phyloP scores from a whole-genome alignment of 2,329 filamentous ascomycete genomes.

The Lachnellula occidentalis region DNA sequence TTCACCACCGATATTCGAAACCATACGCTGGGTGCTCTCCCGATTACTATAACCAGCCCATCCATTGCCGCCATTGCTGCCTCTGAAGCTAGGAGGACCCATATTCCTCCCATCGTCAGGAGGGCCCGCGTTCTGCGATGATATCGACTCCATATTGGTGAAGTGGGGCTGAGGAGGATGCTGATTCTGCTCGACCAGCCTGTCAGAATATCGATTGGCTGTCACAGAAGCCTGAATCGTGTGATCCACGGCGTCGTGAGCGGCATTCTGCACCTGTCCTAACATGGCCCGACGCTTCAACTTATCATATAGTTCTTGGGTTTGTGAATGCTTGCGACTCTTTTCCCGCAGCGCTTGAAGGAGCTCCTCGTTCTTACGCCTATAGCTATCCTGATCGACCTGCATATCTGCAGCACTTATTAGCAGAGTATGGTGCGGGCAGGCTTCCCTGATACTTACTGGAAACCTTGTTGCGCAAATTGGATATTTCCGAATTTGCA shows the following conservation, averaged over 20 bases:
- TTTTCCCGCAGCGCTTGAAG: conserved; percentile 64
- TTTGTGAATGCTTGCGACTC: conserved; percentile 60
- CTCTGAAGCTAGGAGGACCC: conserved; percentile 6
- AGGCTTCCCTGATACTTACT: conserved; percentile 39
- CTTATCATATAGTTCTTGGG: conserved; percentile 60
- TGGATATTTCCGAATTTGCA: conserved; percentile 66
- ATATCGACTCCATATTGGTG: conserved; percentile 8
- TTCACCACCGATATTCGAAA: not conserved
- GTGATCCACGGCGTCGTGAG: conserved; percentile 44
- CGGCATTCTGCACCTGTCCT: conserved; percentile 49
- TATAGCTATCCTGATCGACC: conserved; percentile 55
- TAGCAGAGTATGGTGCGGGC: conserved; percentile 4
- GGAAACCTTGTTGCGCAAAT: conserved; percentile 58
- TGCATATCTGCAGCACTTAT: conserved; percentile 43
- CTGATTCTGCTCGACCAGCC: conserved; percentile 15
- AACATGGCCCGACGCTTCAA: conserved; percentile 51
- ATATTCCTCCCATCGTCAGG: not conserved
- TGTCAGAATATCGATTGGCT: conserved; percentile 24
- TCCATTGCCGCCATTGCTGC: conserved; percentile 6
- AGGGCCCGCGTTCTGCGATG: conserved; percentile 4
- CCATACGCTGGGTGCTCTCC: conserved; percentile 17
- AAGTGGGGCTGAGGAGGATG: conserved; percentile 17
- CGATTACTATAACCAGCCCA: conserved; percentile 24
- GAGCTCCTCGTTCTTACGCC: conserved; percentile 69
- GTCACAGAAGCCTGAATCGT: conserved; percentile 32